Conservation (phyloP, 1,284 basidiomycete species). For the Ustilago hordei region DNA sequence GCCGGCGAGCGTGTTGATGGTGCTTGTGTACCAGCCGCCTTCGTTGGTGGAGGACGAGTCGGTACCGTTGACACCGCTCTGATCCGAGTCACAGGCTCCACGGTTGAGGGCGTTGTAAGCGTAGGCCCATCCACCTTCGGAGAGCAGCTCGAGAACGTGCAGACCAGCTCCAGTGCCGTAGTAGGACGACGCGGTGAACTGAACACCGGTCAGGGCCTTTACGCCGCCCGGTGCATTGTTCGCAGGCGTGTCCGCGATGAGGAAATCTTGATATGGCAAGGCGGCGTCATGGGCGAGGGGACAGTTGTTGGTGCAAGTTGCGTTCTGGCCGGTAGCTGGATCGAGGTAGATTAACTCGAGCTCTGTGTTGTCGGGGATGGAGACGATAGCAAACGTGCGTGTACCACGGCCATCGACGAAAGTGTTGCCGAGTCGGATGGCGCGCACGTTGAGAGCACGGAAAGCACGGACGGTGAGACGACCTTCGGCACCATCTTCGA, state of each 20-base stretch:
- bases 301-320: slow-evolving; percentile 71
- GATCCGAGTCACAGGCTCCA: slow-evolving; percentile 50
- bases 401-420: slow-evolving; percentile 84
- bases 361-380: slow-evolving; percentile 87
- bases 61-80: slow-evolving; percentile 56
- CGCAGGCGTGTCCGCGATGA: slow-evolving; percentile 74
- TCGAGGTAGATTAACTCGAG: slow-evolving; percentile 83
- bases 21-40: slow-evolving; percentile 61
- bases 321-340: slow-evolving; percentile 79
- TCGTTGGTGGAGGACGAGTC: slow-evolving; percentile 49
- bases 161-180: slow-evolving; percentile 83
- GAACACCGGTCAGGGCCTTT: slow-evolving; percentile 77
- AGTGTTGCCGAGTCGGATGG: slow-evolving; percentile 90
- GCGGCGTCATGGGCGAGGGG: slow-evolving; percentile 72
- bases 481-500: slow-evolving; percentile 78
- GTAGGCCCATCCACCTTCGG: slow-evolving; percentile 75
- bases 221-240: slow-evolving; percentile 70
- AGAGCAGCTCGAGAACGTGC: slow-evolving; percentile 88
- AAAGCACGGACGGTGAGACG: slow-evolving; percentile 81
- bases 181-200: slow-evolving; percentile 81
- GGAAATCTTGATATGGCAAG: slow-evolving; percentile 87
- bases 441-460: slow-evolving; percentile 78
- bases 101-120: slow-evolving; percentile 65
- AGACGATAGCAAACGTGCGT: slow-evolving; percentile 79
- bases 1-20: slow-evolving; percentile 74